Evolutionary conservation across 306 rosid species (phyloP), one percentile per base, ranked within the genome.

Genomic region (Vigna unguiculata): DNA sequence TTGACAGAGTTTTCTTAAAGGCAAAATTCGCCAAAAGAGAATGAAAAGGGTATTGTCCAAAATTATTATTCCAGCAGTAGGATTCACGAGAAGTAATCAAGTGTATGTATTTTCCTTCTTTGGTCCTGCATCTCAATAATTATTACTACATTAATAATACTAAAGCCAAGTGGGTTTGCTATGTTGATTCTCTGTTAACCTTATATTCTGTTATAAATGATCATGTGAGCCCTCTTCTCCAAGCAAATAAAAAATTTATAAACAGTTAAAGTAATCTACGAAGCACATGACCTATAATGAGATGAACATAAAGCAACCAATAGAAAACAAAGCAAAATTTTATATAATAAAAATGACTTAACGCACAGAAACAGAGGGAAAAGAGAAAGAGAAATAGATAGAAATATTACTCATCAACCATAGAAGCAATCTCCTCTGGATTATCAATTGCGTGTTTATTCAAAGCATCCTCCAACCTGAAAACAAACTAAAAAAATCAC

Each of bases 381-480:
- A 22, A 52, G 67, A 69, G 71, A 70, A 19, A 40, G 73, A 76
- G 78, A 70, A 17, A 40, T 69, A 76, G 75, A 63, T 69, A 75
- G 82, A 72, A 53, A 78, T 2, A 21, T 88, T 88, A 95, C 99
- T 73, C 81, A 62, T 91, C 87, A 59, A 95, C 96, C 96, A 85
- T 69, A 5, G 97, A 75, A 72, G 96, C 96, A 53, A 95, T 80
- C 78, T 92, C 96, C 67, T 91, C 99, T 72, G 97, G 99, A 83
- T 92, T 85, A 28, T 88, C 87, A 48, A 87, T 97, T 30, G 97
- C 97, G 54, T 92, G 97, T 79, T 88, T 89, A 66, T 88, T 88
- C 75, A 53, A 32, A 72, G 47, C 30, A 70, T 79, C 83, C 46
- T 62, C 64, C 43, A 80, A 83, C 82, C 99, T 95, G 88, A 45